Conservation (phyloP, 2,329 filamentous ascomycete genomes). For the Helminthosporium solani region DNA sequence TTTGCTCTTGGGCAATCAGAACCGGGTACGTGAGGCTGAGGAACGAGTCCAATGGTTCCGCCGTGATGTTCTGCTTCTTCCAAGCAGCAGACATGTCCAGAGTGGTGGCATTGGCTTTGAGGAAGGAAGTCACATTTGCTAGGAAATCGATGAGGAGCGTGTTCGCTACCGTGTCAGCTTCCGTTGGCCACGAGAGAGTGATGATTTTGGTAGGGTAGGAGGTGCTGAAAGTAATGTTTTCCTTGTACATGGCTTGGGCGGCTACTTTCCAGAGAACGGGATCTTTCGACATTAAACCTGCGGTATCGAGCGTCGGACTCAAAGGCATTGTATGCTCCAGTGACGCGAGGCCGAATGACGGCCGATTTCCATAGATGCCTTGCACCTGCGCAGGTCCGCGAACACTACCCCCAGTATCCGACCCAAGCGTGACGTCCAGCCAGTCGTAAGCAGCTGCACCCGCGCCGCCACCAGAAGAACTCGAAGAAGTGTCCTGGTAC, state of each 20-base stretch:
- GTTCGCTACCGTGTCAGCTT: constrained; percentile 30
- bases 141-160: constrained; percentile 48
- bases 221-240: constrained; percentile 47
- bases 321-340: constrained; percentile 53
- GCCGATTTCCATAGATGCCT: constrained; percentile 54
- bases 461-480: constrained; percentile 47
- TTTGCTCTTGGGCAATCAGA: constrained; percentile 52
- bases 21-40: constrained; percentile 50
- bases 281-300: constrained; percentile 50
- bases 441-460: constrained; percentile 47
- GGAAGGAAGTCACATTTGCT: constrained; percentile 45
- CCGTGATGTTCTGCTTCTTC: constrained; percentile 33
- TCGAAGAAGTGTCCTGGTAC: constrained; percentile 47
- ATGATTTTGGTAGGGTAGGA: constrained; percentile 46
- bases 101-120: constrained; percentile 40
- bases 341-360: constrained; percentile 49
- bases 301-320: constrained; percentile 50
- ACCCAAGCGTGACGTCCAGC: constrained; percentile 52
- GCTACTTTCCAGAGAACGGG: constrained; percentile 47
- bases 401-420: constrained; percentile 53
- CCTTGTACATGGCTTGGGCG: constrained; percentile 48
- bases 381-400: constrained; percentile 51
- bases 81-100: constrained; percentile 43
- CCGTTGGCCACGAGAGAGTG: constrained; percentile 47
- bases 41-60: constrained; percentile 37